A percentile compares a stretch with the other conserved stretches of the same genome.
Conservation (phyloP, 169 alveolate species). For the Cryptosporidium viatorum region DNA sequence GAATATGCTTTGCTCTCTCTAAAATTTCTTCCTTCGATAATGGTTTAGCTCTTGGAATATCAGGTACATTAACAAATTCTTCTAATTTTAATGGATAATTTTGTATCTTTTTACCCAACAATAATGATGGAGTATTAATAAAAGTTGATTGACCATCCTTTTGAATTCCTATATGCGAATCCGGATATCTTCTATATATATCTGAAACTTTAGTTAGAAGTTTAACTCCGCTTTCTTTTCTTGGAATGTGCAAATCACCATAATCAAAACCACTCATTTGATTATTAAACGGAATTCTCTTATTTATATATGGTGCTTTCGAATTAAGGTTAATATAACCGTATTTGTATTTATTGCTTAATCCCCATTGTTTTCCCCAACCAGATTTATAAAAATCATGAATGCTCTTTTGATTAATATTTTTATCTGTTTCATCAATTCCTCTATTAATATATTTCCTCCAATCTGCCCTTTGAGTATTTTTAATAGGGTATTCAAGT, state of each 20-base stretch:
- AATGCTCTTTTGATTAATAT: background rate
- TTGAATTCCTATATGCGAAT: background rate
- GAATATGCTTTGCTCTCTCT: constrained; percentile 38
- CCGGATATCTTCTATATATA: background rate
- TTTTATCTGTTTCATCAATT: background rate
- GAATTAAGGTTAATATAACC: background rate
- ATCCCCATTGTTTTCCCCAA: background rate
- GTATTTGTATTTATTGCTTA: background rate
- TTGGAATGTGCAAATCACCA: background rate
- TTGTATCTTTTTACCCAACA: background rate
- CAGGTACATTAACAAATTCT: constrained; percentile 44
- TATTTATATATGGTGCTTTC: background rate
- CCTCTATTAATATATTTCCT: constrained; percentile 29
- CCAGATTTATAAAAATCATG: constrained; percentile 20
- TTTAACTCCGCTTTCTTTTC: background rate
- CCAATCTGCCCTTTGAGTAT: constrained; percentile 47
- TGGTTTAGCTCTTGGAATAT: constrained; percentile 9
- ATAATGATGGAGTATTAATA: background rate
- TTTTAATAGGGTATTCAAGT: constrained; percentile 24
- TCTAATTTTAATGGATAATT: constrained; percentile 4
- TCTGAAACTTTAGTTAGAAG: background rate
- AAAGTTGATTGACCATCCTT: background rate
- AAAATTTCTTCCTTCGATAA: constrained; percentile 25
- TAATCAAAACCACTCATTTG: background rate
- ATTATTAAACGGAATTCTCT: constrained; percentile 8